Conservation (phyloP, 2,329 filamentous ascomycete genomes). For the Alternaria triticimaculans region DNA sequence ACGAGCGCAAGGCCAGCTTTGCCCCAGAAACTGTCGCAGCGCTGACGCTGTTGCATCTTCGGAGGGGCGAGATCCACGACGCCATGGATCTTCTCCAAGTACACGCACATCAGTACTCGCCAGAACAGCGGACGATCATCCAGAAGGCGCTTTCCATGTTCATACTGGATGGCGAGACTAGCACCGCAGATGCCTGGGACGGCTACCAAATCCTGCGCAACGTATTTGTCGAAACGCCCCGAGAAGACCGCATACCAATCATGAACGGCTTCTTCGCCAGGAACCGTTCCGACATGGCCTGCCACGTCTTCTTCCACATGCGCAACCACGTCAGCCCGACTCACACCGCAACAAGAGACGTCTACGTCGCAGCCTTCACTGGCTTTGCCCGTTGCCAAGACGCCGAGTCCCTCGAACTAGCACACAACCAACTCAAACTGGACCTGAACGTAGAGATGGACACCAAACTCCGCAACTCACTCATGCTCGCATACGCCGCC, state of each 20-base stretch:
- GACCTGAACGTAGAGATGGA: slow-evolving; percentile 79
- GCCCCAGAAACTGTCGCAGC: slow-evolving; percentile 76
- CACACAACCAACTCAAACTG: slow-evolving; percentile 94
- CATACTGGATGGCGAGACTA: slow-evolving; percentile 70
- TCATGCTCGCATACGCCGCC: slow-evolving; percentile 84
- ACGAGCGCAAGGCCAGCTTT: slow-evolving; percentile 71
- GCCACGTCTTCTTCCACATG: slow-evolving; percentile 91
- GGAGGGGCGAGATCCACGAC: slow-evolving; percentile 77
- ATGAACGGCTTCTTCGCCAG: slow-evolving; percentile 85
- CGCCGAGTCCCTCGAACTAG: slow-evolving; percentile 70
- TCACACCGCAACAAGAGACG: slow-evolving; percentile 72
- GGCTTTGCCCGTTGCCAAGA: slow-evolving; percentile 71
- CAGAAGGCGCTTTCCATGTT: slow-evolving; percentile 71
- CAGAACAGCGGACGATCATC: slow-evolving; percentile 71
- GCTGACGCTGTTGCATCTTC: slow-evolving; percentile 76
- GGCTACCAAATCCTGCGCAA: slow-evolving; percentile 64
- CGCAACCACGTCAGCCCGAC: slow-evolving; percentile 71
- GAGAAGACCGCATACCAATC: slow-evolving; percentile 69
- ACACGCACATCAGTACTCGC: slow-evolving; percentile 73
- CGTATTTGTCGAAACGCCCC: slow-evolving; percentile 69
- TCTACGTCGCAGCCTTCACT: slow-evolving; percentile 79
- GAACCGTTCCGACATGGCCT: slow-evolving; percentile 81
- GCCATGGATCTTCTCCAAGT: slow-evolving; percentile 82
- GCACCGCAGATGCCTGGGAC: slow-evolving; percentile 68
- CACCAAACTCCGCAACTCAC: slow-evolving; percentile 78